Conservation (phyloP, 768 basidiomycete species). For the Pluteus cervinus region DNA sequence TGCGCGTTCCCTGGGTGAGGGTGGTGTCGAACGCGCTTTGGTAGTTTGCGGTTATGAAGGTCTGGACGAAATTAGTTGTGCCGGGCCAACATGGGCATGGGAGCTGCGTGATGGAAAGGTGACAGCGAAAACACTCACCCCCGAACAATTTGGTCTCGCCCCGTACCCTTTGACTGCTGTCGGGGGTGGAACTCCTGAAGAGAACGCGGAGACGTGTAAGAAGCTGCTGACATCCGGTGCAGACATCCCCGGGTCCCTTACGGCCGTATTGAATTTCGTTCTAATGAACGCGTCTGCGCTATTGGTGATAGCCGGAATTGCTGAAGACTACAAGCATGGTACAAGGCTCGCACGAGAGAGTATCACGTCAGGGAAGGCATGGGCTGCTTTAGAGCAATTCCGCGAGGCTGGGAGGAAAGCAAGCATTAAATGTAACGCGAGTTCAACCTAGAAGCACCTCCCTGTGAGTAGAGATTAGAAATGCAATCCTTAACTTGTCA, state of each 20-base stretch:
- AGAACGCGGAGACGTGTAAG: constrained; percentile 76
- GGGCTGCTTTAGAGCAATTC: constrained; percentile 50
- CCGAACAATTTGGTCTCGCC: constrained; percentile 71
- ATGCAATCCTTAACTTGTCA: too few relatives aligned
- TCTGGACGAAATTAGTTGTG: constrained; percentile 94
- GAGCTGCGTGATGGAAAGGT: constrained; percentile 68
- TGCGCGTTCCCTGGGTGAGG: constrained; percentile 63
- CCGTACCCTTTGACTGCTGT: constrained; percentile 68
- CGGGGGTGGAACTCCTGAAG: constrained; percentile 62
- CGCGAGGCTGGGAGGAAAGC: constrained; percentile 32
- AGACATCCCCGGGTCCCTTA: constrained; percentile 48
- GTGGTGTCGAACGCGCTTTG: constrained; percentile 76
- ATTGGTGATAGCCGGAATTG: constrained; percentile 78
- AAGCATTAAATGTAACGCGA: too few relatives aligned
- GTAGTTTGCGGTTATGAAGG: constrained; percentile 93
- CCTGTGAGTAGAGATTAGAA: too few relatives aligned
- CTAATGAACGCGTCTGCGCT: constrained; percentile 87
- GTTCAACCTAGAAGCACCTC: too few relatives aligned
- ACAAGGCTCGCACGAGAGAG: constrained; percentile 60
- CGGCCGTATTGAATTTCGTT: constrained; percentile 79
- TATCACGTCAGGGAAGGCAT: constrained; percentile 52
- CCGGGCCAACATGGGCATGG: constrained; percentile 85
- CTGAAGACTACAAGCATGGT: constrained; percentile 63
- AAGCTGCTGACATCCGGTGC: constrained; percentile 54
- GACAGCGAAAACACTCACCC: constrained; percentile 55